Evolutionary conservation across 176 grass and related monocot species (phyloP).

Genomic region (Hsuehochloa calcarea): DNA sequence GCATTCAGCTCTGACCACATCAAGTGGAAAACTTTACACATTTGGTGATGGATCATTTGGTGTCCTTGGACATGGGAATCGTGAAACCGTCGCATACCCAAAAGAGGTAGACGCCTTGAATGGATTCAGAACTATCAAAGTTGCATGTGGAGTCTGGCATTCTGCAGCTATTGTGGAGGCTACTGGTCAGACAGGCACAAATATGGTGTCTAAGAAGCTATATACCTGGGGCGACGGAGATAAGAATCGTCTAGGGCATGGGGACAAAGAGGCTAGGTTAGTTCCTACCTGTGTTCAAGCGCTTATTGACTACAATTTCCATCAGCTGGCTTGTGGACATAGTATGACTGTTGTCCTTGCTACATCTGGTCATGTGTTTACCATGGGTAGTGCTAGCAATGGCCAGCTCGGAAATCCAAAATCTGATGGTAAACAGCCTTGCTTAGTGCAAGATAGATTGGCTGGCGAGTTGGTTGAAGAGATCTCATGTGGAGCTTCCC

Average conservation of each 20-base stretch:
- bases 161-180: constrained; percentile 83
- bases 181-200: constrained; percentile 38
- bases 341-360: constrained; percentile 81
- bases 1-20: constrained; percentile 82
- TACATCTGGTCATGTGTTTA: constrained; percentile 86
- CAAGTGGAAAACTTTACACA: constrained; percentile 70
- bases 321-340: constrained; percentile 82
- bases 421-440: constrained; percentile 69
- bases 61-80: constrained; percentile 78
- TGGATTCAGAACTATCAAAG: constrained; percentile 58
- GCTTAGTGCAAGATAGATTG: constrained; percentile 67
- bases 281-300: constrained; percentile 72
- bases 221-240: constrained; percentile 98
- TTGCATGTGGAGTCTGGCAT: constrained; percentile 93
- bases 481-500: constrained; percentile 58
- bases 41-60: constrained; percentile 94
- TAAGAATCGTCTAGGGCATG: constrained; percentile 82
- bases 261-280: constrained; percentile 66
- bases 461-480: constrained; percentile 71
- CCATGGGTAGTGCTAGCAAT: constrained; percentile 74
- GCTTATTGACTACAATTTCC: constrained; percentile 79
- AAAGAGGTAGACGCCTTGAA: constrained; percentile 68
- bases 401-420: constrained; percentile 83
- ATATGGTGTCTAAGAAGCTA: constrained; percentile 63
- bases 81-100: constrained; percentile 57